phyloP scores from a whole-genome alignment of 202 grass and related monocot genomes.

The Tripidium arundinaceum region DNA sequence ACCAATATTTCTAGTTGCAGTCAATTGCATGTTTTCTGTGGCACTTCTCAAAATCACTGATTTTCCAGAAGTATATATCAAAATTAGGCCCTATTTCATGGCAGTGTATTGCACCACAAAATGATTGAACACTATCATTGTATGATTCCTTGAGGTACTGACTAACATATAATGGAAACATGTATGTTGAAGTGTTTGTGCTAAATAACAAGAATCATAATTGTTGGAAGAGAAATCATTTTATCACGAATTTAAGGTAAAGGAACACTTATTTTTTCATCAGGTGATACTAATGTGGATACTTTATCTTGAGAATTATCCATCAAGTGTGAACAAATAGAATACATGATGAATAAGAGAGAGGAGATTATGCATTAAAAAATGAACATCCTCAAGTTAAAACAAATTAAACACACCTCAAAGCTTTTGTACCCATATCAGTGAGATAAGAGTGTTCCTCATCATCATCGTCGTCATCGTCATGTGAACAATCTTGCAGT shows the following conservation, averaged over 20 bases:
- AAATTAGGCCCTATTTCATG: background rate
- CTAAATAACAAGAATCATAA: background rate
- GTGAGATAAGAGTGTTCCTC: conserved; percentile 63
- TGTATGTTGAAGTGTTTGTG: background rate
- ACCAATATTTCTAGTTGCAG: background rate
- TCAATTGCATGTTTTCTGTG: conserved; percentile 11
- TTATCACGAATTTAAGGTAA: background rate
- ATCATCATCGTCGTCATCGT: conserved; percentile 54
- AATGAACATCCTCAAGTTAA: conserved; percentile 15
- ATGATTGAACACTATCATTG: background rate
- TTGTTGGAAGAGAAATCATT: background rate
- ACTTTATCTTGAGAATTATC: conserved; percentile 9
- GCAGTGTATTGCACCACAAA: background rate
- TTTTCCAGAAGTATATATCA: background rate
- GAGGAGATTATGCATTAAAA: background rate
- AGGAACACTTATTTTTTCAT: background rate
- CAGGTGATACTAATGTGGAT: conserved; percentile 1
- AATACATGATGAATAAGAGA: conserved; percentile 15
- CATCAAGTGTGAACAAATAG: conserved; percentile 13
- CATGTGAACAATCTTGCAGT: conserved; percentile 63
- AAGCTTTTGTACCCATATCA: conserved; percentile 97
- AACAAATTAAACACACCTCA: conserved; percentile 57
- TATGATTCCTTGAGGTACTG: background rate
- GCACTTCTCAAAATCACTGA: background rate
- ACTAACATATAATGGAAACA: conserved; percentile 4